These are phyloP conservation scores for Suillus weaverae DNA, from an alignment of 768 basidiomycete genomes.

Conservation along the genomic window DNA sequence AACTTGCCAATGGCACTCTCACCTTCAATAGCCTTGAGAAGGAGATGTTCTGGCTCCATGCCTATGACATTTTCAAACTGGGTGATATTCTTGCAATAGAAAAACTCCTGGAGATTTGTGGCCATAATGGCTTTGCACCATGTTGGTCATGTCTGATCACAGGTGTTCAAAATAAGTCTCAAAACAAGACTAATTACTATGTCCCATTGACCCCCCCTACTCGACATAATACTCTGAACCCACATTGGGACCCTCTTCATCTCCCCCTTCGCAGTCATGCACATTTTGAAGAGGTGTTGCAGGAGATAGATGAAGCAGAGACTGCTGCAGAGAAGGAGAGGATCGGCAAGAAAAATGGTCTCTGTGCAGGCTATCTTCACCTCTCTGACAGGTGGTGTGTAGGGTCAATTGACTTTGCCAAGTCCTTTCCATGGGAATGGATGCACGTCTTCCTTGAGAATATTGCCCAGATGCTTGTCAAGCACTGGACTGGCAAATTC, in stretches of 20 bases:
- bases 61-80: constrained; percentile 20
- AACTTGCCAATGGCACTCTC: constrained; percentile 15
- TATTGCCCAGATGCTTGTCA: constrained; percentile 39
- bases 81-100: constrained; percentile 38
- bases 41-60: constrained; percentile 15
- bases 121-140: constrained; percentile 35
- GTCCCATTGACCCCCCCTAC: constrained; percentile 2
- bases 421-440: constrained; percentile 47
- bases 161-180: constrained; percentile 12
- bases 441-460: constrained; percentile 53
- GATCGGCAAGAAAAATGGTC: constrained; percentile 32
- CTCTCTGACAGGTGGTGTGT: constrained; percentile 29
- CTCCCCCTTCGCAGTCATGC: constrained; percentile 38
- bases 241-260: constrained; percentile 12
- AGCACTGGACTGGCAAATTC: constrained; percentile 40
- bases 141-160: constrained; percentile 31
- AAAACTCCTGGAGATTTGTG: constrained; percentile 34
- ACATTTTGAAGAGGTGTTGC: constrained; percentile 26
- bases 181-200: constrained; percentile 7
- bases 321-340: constrained; percentile 20
- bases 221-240: neutral
- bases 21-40: constrained; percentile 10
- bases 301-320: constrained; percentile 23
- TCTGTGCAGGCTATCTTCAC: constrained; percentile 15
- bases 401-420: constrained; percentile 36